phyloP scores from a whole-genome alignment of 2,329 filamentous ascomycete species.

The Aspergillus aculeatus region DNA sequence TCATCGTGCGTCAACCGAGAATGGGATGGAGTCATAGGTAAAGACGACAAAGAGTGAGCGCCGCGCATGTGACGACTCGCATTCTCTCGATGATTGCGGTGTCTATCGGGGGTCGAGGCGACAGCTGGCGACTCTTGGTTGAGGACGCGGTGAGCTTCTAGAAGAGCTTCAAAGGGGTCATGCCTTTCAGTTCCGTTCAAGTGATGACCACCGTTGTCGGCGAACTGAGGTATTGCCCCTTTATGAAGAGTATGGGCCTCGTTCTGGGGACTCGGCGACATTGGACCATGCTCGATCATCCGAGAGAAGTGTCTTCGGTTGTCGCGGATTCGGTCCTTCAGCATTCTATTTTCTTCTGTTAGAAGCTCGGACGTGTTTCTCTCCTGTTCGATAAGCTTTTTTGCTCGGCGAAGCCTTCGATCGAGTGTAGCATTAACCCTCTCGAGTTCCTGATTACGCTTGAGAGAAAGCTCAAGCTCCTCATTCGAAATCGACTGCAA shows the following conservation, averaged over 20 bases:
- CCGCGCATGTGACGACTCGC: constrained; percentile 67
- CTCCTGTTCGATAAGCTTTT: constrained; percentile 74
- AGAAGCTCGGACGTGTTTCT: constrained; percentile 70
- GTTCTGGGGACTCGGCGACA: constrained; percentile 58
- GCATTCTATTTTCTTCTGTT: constrained; percentile 71
- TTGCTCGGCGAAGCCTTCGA: constrained; percentile 68
- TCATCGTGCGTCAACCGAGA: constrained; percentile 52
- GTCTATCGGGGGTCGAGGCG: constrained; percentile 65
- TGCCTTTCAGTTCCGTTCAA: constrained; percentile 54
- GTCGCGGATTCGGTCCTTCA: constrained; percentile 81
- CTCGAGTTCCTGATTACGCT: constrained; percentile 64
- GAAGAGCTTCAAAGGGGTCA: constrained; percentile 71
- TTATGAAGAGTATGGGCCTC: constrained; percentile 48
- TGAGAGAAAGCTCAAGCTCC: constrained; percentile 61
- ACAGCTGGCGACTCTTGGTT: constrained; percentile 74
- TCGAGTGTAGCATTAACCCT: constrained; percentile 65
- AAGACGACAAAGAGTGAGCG: constrained; percentile 78
- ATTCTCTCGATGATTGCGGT: constrained; percentile 49
- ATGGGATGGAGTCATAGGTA: constrained; percentile 72
- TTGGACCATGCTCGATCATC: constrained; percentile 72
- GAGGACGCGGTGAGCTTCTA: constrained; percentile 72
- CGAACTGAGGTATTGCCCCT: constrained; percentile 42
- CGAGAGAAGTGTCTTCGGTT: constrained; percentile 83
- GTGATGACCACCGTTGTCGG: constrained; percentile 40
- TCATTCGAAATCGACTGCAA: constrained; percentile 39